phyloP scores from a whole-genome alignment of 805 yeast genomes.

The Zygosaccharomyces rouxii region DNA sequence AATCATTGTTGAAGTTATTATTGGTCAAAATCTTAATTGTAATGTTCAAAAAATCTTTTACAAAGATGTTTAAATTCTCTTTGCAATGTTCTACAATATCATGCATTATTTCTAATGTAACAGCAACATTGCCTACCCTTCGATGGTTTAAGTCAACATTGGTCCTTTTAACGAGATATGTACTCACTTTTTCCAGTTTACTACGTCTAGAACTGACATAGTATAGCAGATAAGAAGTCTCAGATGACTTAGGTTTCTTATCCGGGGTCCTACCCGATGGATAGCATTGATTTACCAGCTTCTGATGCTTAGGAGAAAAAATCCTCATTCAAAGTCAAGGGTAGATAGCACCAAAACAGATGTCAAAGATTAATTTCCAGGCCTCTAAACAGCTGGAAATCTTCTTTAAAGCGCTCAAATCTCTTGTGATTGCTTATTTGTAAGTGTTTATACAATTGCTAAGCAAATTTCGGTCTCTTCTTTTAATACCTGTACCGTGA shows the following conservation, averaged over 20 bases:
- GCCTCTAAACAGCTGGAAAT: neutral
- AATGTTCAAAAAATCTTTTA: constrained; percentile 60
- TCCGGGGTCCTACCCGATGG: constrained; percentile 85
- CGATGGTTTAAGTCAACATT: constrained; percentile 54
- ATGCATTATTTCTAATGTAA: constrained; percentile 65
- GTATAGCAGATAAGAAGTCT: constrained; percentile 78
- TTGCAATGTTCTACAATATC: constrained; percentile 71
- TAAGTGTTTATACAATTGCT: neutral
- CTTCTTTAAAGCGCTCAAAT: neutral
- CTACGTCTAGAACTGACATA: constrained; percentile 88
- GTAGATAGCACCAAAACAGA: neutral
- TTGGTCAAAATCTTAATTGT: constrained; percentile 45
- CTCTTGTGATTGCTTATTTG: neutral
- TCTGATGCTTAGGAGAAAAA: constrained; percentile 80
- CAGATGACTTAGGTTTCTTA: constrained; percentile 89
- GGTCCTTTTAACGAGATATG: constrained; percentile 60
- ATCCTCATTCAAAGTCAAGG: constrained; percentile 21
- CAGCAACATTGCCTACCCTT: constrained; percentile 75
- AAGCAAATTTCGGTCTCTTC: neutral
- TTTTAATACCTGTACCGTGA: neutral
- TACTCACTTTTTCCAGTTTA: constrained; percentile 81
- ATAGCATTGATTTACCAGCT: constrained; percentile 84
- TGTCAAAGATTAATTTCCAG: neutral
- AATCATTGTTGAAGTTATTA: constrained; percentile 47
- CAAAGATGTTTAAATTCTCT: constrained; percentile 81